Evolutionary conservation across 306 rosid genomes (phyloP), one percentile per base, ranked within the genome.

Genomic region (Citrullus amarus): DNA sequence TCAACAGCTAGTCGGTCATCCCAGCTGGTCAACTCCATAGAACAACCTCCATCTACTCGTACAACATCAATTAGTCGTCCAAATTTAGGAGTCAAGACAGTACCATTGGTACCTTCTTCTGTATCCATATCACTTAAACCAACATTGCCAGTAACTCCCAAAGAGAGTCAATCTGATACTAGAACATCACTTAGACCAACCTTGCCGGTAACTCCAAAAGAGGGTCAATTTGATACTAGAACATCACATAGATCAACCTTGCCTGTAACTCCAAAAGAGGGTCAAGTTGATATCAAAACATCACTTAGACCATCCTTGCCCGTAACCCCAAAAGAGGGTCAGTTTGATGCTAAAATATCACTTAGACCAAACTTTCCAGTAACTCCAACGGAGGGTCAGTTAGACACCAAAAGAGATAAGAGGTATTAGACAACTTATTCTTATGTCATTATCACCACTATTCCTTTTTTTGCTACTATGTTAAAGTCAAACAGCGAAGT

Each of bases 81-180:
- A 0, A 86, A 56, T 56, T 81, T 83, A 32, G 88, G 86, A 81
- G 68, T 82, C 63, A 92, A 86, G 86, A 76, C 90, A 66, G 89
- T 88, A 84, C 87, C 92, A 67, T 80, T 89, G 84, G 89, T 90
- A 54, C 97, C 97, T 1, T 73, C 97, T 79, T 85, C 78, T 83
- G 92, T 91, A 17, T 89, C 99, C 32, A 84, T 88, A 82, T 77
- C 93, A 60, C 89, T 91, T 46, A 88, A 91, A 84, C 93, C 95
- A 36, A 43, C 84, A 20, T 6, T 83, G 75, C 83, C 95, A 3
- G 48, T 51, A 14, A 43, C 79, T 77, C 82, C 84, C 43, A 14
- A 87, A 2, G 97, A 90, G 54, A 74, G 66, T 68, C 78, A 79
- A 28, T 17, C 66, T 9, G 91, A 89, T 16, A 36, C 73, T 5